phyloP scores from a whole-genome alignment of 352 stramenopile species.

The Peronospora farinosa region DNA sequence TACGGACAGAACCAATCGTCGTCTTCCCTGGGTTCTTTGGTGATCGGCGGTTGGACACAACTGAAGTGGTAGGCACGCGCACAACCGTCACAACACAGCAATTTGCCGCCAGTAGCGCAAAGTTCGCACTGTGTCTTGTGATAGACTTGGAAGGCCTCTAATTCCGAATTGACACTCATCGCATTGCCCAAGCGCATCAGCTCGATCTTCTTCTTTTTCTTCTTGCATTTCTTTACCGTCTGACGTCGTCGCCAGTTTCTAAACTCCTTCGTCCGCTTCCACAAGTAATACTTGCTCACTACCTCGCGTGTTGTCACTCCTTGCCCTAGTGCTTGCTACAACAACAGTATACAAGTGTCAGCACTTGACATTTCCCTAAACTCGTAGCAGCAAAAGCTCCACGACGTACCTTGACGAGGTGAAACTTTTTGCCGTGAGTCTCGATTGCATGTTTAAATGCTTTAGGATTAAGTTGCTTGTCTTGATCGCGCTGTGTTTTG shows the following conservation, averaged over 20 bases:
- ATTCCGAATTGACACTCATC: conserved; percentile 17
- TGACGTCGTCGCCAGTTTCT: conserved; percentile 39
- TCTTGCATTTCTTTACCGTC: conserved; percentile 39
- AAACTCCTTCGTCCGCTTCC: conserved; percentile 56
- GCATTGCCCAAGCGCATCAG: conserved; percentile 37
- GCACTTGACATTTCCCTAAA: conserved; percentile 1
- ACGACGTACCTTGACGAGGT: conserved; percentile 42
- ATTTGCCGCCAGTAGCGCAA: conserved; percentile 54
- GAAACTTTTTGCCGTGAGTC: conserved; percentile 57
- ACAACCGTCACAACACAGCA: conserved; percentile 67
- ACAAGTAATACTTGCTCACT: conserved; percentile 59
- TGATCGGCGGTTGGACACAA: conserved; percentile 61
- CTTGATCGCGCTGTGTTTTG: conserved; percentile 19
- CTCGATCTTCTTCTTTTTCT: conserved; percentile 49
- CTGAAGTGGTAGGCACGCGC: conserved; percentile 64
- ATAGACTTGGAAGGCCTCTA: conserved; percentile 36
- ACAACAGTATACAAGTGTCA: conserved; percentile 2
- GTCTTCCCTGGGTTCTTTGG: conserved; percentile 35
- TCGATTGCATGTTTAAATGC: conserved; percentile 39
- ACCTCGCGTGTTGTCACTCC: conserved; percentile 40
- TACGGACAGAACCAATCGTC: conserved; percentile 57
- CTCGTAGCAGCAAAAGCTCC: background rate
- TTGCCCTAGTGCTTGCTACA: conserved; percentile 39
- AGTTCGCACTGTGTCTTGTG: conserved; percentile 62
- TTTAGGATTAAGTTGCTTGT: conserved; percentile 30